Conservation (phyloP, 202 grass and related monocot species). For the Elaeis oleifera region DNA sequence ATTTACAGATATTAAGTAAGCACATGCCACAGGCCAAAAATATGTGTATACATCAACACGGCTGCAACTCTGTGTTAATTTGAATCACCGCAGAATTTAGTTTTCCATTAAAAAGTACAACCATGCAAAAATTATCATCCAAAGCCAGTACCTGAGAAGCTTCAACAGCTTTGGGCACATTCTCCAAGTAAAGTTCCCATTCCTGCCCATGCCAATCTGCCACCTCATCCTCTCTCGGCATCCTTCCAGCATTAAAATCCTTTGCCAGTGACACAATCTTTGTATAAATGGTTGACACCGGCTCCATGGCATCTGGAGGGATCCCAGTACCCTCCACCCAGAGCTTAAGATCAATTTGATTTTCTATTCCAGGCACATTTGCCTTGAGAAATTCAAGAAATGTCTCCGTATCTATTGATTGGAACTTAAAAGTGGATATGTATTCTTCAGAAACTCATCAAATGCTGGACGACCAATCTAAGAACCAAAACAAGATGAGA, state of each 20-base stretch:
- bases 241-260: constrained; percentile 73
- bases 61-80: too few relatives aligned
- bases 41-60: too few relatives aligned
- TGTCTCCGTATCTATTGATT: constrained; percentile 83
- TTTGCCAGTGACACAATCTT: constrained; percentile 59
- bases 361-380: constrained; percentile 75
- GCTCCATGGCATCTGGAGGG: constrained; percentile 93
- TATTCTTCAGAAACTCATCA: constrained; percentile 89
- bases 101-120: too few relatives aligned
- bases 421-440: constrained; percentile 92
- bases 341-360: constrained; percentile 56
- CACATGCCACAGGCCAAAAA: too few relatives aligned
- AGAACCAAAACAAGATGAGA: neutral
- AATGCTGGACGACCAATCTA: constrained; percentile 79
- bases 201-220: constrained; percentile 77
- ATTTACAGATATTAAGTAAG: too few relatives aligned
- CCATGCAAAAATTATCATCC: constrained; percentile 6
- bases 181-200: constrained; percentile 97
- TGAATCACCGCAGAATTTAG: too few relatives aligned
- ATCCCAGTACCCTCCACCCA: constrained; percentile 87
- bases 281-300: constrained; percentile 67
- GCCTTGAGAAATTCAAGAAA: constrained; percentile 85
- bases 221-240: constrained; percentile 89
- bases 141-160: constrained; percentile 53
- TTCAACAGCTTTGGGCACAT: constrained; percentile 72